Evolutionary conservation across 1,139 yeast species (phyloP), one percentile per base, ranked within the genome.

Genomic region (Yamadazyma atlantica): DNA sequence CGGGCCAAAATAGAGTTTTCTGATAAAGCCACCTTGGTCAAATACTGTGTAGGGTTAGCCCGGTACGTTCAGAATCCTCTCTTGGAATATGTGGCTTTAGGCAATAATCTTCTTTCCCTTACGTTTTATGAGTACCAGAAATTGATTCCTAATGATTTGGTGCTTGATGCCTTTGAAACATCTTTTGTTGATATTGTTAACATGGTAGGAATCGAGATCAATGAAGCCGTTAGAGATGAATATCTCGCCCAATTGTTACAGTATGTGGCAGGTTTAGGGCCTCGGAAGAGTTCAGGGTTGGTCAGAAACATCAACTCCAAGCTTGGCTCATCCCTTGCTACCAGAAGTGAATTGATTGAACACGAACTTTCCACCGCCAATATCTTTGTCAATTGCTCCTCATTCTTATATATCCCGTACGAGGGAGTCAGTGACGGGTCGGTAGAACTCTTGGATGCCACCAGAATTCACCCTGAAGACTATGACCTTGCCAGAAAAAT

Each of bases 381-480:
- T 29, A 80, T 92, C 29, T 94, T 92, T 62, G 78, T 89, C 66
- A 92, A 92, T 59, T 88, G 97, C 58, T 88, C 97, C 0, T 85
- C 96, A 23, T 92, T 92, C 67, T 67, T 92, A 57, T 80, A 80
- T 52, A 84, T 92, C 45, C 92, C 95, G 1, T 82, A 81, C 60
- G 79, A 75, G 35, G 86, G 80, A 41, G 57, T 53, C 73, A 44
- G 57, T 66, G 30, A 84, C 73, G 50, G 82, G 62, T 50, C 81
- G 29, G 78, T 85, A 29, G 97, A 92, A 54, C 71, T 86, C 36
- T 72, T 92, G 47, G 99, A 92, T 62, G 90, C 95, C 26, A 92
- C 98, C 0, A 79, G 98, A 65, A 89, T 94, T 33, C 99, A 92
- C 54, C 98, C 98, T 3, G 97, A 94, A 62, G 98, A 92, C 62